These are phyloP conservation scores for Venustampulla echinocandica DNA, from an alignment of 495 filamentous ascomycete species.

Conservation along the genomic window DNA sequence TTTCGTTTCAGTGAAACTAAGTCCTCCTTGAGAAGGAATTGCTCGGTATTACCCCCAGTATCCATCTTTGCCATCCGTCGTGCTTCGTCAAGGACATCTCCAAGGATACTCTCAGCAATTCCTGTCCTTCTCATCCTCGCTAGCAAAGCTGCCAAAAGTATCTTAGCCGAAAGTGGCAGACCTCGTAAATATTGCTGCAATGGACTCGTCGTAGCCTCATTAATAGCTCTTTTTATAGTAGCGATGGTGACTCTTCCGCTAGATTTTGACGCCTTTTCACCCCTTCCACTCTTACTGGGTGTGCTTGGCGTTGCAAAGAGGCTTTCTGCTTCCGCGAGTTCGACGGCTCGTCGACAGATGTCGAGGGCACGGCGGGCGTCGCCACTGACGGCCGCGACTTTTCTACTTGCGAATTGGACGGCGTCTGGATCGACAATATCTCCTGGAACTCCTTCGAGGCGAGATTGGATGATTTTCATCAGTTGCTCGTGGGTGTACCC, in stretches of 20 bases:
- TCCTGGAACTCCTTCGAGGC: slow-evolving; percentile 77
- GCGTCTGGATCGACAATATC: slow-evolving; percentile 90
- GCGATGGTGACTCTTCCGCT: slow-evolving; percentile 72
- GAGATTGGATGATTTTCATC: slow-evolving; percentile 93
- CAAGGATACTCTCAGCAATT: slow-evolving; percentile 73
- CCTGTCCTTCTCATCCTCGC: slow-evolving; percentile 74
- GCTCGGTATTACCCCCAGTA: slow-evolving; percentile 16
- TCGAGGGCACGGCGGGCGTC: slow-evolving; percentile 90
- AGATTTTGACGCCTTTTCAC: slow-evolving; percentile 6
- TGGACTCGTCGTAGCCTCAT: slow-evolving; percentile 86
- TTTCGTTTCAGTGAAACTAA: not conserved
- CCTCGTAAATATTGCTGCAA: slow-evolving; percentile 78
- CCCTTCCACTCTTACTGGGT: slow-evolving; percentile 25
- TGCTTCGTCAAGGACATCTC: slow-evolving; percentile 89
- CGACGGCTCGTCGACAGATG: slow-evolving; percentile 91
- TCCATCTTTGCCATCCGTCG: slow-evolving; percentile 61
- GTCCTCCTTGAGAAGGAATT: slow-evolving; percentile 16
- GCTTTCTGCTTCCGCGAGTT: slow-evolving; percentile 77
- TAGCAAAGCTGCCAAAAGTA: slow-evolving; percentile 76
- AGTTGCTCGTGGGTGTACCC: slow-evolving; percentile 96
- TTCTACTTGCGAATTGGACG: slow-evolving; percentile 90
- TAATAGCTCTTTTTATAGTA: slow-evolving; percentile 87
- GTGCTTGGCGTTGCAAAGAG: slow-evolving; percentile 19
- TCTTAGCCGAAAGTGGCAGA: slow-evolving; percentile 70
- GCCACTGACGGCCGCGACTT: slow-evolving; percentile 92